These are phyloP conservation scores for Lactifluus volemus DNA, from an alignment of 768 basidiomycete species.

Conservation along the genomic window DNA sequence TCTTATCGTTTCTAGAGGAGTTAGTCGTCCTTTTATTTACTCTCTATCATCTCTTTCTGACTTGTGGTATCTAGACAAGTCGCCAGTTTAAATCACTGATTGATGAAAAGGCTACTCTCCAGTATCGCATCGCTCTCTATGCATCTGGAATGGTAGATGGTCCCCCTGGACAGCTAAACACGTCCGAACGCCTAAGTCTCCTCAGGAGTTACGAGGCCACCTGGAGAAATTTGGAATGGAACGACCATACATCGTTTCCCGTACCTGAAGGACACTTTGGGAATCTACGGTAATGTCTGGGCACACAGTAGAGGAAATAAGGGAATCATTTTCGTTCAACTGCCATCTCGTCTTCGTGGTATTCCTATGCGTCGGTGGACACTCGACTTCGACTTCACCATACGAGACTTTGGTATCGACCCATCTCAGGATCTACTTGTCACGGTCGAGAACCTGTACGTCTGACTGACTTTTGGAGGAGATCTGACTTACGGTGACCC, in stretches of 20 bases:
- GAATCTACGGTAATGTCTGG: slow-evolving; percentile 18
- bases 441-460: slow-evolving; percentile 22
- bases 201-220: slow-evolving; percentile 6
- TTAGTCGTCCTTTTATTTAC: neutral
- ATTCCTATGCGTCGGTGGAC: slow-evolving; percentile 16
- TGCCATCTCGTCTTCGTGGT: slow-evolving; percentile 16
- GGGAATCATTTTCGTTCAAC: slow-evolving; percentile 5
- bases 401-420: slow-evolving; percentile 19
- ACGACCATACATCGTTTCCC: neutral
- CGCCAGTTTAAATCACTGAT: slow-evolving; percentile 8
- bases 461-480: slow-evolving; percentile 11
- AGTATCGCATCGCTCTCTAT: slow-evolving; percentile 10
- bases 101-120: slow-evolving; percentile 5
- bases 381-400: neutral
- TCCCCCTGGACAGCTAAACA: neutral
- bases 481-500: neutral
- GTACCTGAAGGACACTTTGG: slow-evolving; percentile 3
- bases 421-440: slow-evolving; percentile 18
- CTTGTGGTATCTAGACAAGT: neutral
- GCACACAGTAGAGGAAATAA: slow-evolving; percentile 2
- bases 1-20: slow-evolving; percentile 5
- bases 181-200: slow-evolving; percentile 1
- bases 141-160: slow-evolving; percentile 14
- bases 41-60: neutral
- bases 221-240: slow-evolving; percentile 15